Base-by-base conservation (phyloP, 2,329 filamentous ascomycete species). In the Penicillium expansum region DNA sequence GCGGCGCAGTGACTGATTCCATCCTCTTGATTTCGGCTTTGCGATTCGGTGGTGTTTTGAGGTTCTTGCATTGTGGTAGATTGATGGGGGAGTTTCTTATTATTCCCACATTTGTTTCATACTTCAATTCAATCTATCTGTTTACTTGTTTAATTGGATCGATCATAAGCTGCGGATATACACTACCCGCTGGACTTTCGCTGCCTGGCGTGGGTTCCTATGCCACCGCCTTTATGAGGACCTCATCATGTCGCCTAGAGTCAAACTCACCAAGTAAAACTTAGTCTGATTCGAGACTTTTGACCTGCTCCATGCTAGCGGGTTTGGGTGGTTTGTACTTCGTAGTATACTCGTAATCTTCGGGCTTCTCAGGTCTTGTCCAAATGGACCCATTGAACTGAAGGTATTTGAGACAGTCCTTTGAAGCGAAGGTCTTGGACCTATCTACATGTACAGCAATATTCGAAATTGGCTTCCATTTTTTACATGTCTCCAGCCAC, bases 1-100 rank as follows among this genome's bases (percentile, higher is more conserved):
- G 61, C 51, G 62, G 61, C 61, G 61, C 53, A 61, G 59, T 49
- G 32, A 20, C 37, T 59, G 47, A 48, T 55, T 60, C n/a, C 24
- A 48, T 32, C 20, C 7, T 48, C 35, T 44, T 44, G 38, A 38
- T 51, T 60, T 45, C 45, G 43, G 30, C 13, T 49, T 44, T 45
- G 47, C 55, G 55, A 50, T 35, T 52, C 24, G 59, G 52, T 42
- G 62, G 62, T 61, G 56, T 65, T 63, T 32, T 57, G 37, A 38
- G 33, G 38, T 52, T 58, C 41, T 43, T 35, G 39, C 33, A 20
- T 49, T 11, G 29, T 32, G 24, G 16, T 45, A 18, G 18, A 30
- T 32, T 42, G 11, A 35, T 42, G 33, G 42, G 48, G 50, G 45
- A n/a, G 30, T 53, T 41, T 27, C 20, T 48, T 42, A 33, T 32